Conservation (phyloP, 1,284 basidiomycete species). For the Ceratobasidium sp. region DNA sequence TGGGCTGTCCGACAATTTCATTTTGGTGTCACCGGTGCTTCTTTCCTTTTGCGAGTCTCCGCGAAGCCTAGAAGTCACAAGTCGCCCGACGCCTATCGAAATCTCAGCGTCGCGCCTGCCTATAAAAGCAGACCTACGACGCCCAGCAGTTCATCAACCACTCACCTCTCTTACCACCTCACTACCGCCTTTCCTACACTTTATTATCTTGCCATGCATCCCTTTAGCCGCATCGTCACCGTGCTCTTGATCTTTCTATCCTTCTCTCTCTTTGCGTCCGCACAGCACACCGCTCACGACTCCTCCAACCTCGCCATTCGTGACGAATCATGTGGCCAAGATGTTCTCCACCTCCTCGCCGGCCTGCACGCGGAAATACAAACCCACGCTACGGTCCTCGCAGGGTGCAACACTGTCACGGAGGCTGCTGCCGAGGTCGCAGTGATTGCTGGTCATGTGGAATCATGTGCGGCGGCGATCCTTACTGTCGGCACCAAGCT, state of each 20-base stretch:
- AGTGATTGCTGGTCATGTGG: background rate
- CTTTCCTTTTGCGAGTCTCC: too few species aligned
- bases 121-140: too few species aligned
- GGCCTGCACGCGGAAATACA: background rate
- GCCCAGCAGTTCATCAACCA: background rate
- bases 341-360: background rate
- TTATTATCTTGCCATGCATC: constrained; percentile 13
- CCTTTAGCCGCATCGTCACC: constrained; percentile 21
- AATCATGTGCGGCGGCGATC: background rate
- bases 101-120: too few species aligned
- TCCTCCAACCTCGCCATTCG: background rate
- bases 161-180: background rate
- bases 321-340: background rate
- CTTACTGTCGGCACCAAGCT: background rate
- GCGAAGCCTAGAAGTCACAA: too few species aligned
- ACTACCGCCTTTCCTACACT: background rate
- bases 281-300: background rate
- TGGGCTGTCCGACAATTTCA: too few species aligned
- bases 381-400: background rate
- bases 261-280: constrained; percentile 5
- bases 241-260: constrained; percentile 25
- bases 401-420: background rate
- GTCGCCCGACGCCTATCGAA: too few species aligned
- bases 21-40: too few species aligned
- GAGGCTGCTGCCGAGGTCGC: background rate